Evolutionary conservation across 2,329 filamentous ascomycete genomes (phyloP), one percentile per base, ranked within the genome.

Genomic region (Aspergillus bombycis): DNA sequence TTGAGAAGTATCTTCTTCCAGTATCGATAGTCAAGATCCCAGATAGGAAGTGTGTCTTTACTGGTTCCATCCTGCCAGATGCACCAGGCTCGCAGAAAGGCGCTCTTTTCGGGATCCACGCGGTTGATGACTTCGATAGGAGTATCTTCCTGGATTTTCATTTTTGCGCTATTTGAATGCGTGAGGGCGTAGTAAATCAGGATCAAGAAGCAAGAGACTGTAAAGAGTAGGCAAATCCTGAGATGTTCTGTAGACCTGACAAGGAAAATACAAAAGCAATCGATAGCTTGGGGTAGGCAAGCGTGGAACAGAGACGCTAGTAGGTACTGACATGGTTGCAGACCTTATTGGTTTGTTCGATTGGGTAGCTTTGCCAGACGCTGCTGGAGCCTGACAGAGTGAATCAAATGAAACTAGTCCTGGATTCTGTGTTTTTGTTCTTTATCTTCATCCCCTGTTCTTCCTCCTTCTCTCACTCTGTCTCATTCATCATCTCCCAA

Each of bases 71-170:
- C 2, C 2, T 10, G 16, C 38, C 16, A 41, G 3, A 41, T 1
- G 16, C 38, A 41, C 38, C 38, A 41, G 4, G 38, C 38, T 3
- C 16, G 9, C 7, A 41, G 38, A n/a, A 10, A 41, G 7, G 38
- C 38, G 7, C 6, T 7, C 2, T 6, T 16, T 3, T 2, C 7
- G 36, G 16, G 16, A 41, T 41, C 7, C 6, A 41, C 36, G 2
- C 6, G 36, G 16, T 41, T 41, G 38, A 41, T n/a, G 38, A 41
- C 0, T n/a, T 41, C 38, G 16, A 41, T 41, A 8, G 8, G 3
- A 2, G 8, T 41, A n/a, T n/a, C 19, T 0, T n/a, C 8, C 1
- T 4, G 16, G 4, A 41, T 19, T 9, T n/a, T 0, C 38, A n/a
- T 41, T 41, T 16, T 19, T 41, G 38, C 8, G 1, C 3, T 41